Evolutionary conservation across 257 asterid genomes (phyloP), one percentile per base, ranked within the genome.

Genomic region (Penstemon davidsonii): DNA sequence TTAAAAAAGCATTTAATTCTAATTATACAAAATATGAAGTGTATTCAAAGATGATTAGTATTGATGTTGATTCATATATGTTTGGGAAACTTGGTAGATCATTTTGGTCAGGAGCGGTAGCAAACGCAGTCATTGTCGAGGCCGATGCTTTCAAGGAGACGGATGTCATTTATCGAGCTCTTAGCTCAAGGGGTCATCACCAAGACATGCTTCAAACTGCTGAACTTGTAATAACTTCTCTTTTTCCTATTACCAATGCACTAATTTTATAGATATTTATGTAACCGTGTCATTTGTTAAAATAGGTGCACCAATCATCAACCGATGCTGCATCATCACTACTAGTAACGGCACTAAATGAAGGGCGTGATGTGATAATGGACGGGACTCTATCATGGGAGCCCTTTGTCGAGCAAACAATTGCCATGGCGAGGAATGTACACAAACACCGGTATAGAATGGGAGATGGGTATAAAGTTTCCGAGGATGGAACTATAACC

Each of bases 61-160:
- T 15, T 15, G 33, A 25, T 25, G 33, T 25, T 25, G 33, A 25
- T 15, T 15, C 18, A 15, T 19, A 33, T 56, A 64, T 57, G 4
- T 10, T 52, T 39, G 19, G 6, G 41, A 19, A 53, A 38, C 52
- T 56, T 51, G 61, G 58, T 83, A 93, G 97, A 73, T 71, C 97
- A 68, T 93, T 93, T 71, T 93, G 99, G 99, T 78, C 80, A 0
- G 88, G 70, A 46, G 97, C 95, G 46, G 92, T 79, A 5, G 83
- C 84, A 47, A 91, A 85, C 4, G 96, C 97, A 0, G 96, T 93
- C 60, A 81, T 88, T 41, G 96, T 93, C 13, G 99, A 93, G 77
- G 99, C 99, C 6, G 99, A 93, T 64, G 97, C 92, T 68, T 93
- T 93, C 80, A 93, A 93, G 84, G 99, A 93, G 81, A 87, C 92